Conservation (phyloP, 208 protist species). For the Trypanosoma melophagium region DNA sequence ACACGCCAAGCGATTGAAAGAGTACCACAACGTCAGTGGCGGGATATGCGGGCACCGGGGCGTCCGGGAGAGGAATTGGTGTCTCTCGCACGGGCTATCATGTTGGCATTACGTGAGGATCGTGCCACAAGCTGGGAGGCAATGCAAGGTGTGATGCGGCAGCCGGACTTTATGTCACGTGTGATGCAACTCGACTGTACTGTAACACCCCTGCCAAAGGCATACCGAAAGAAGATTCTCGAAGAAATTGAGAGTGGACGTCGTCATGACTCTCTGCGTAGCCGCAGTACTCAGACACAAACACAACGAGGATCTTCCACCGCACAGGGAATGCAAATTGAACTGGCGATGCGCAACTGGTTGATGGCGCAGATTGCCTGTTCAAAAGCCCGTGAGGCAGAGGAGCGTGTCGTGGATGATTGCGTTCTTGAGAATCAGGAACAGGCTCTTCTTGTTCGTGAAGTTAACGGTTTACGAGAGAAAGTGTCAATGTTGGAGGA, state of each 20-base stretch:
- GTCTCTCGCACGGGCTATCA: conserved; percentile 45
- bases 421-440: conserved; percentile 75
- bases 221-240: conserved; percentile 52
- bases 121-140: conserved; percentile 42
- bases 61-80: conserved; percentile 32
- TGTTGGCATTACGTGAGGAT: conserved; percentile 77
- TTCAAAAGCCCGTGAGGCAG: conserved; percentile 50
- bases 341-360: conserved; percentile 46
- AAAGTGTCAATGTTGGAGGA: conserved; percentile 48
- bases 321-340: conserved; percentile 20
- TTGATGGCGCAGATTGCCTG: conserved; percentile 67
- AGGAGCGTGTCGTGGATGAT: conserved; percentile 57
- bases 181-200: conserved; percentile 67
- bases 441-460: conserved; percentile 62
- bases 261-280: conserved; percentile 21
- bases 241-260: not conserved
- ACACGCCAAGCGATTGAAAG: conserved; percentile 34
- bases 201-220: conserved; percentile 56
- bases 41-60: conserved; percentile 40
- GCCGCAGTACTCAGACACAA: conserved; percentile 31
- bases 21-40: conserved; percentile 57
- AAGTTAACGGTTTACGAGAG: conserved; percentile 77
- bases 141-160: conserved; percentile 57
- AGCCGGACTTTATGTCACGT: conserved; percentile 62
- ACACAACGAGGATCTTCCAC: not conserved